These are phyloP conservation scores for Cucumis sativus DNA, from an alignment of 306 rosid genomes.

Conservation along the genomic window Cucumber_9930_V3 NC_026661.2:2728001-2728500, in stretches of 20 bases:
- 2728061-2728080: conserved; percentile 30
- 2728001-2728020: conserved; percentile 56
- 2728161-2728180: neutral
- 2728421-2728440: conserved; percentile 32
- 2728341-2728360: conserved; percentile 51
- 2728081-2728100: conserved; percentile 13
- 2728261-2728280: neutral
- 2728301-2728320: conserved; percentile 46
- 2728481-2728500: conserved; percentile 72
- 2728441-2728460: conserved; percentile 44
- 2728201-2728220: neutral
- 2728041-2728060: conserved; percentile 33
- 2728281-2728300: conserved; percentile 33
- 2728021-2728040: conserved; percentile 32
- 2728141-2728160: neutral
- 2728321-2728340: conserved; percentile 65
- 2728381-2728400: conserved; percentile 28
- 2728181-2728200: neutral
- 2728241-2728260: neutral
- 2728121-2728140: neutral
- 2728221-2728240: neutral
- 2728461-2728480: conserved; percentile 75
- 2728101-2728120: neutral
- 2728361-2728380: conserved; percentile 22
- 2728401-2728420: conserved; percentile 33